Base-by-base conservation (phyloP, 2,329 filamentous ascomycete species). In the Penicillium nordicum region DNA sequence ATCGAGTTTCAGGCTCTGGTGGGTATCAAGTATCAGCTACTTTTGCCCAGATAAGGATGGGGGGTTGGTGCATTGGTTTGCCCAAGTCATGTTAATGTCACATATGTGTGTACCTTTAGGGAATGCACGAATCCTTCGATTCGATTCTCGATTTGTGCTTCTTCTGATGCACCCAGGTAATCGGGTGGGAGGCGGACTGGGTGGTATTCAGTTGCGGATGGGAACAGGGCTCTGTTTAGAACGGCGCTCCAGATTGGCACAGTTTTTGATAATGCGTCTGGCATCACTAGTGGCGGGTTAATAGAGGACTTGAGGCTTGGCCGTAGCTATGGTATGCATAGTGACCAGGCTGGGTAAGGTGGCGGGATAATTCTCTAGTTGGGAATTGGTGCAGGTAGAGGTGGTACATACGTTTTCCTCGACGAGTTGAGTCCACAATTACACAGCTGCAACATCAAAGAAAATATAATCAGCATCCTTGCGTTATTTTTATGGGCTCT, bases 211-310 rank as follows among this genome's bases (percentile, higher is more conserved):
- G 66, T 63, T 3, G 77, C 63, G 21, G 79, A 74, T 0, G 89
- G 88, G 70, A 96, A 96, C 5, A 97, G 77, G 3, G 85, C 79
- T 45, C 83, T 80, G 74, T 97, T 97, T 66, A 97, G 75, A 18
- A 97, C 90, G 59, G 88, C 85, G 73, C 89, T 92, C 94, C 94
- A 99, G 60, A 96, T 89, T 2, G 94, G 93, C 27, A 97, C 81
- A 0, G 94, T 97, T 74, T 96, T 97, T 66, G 89, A 91, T 18
- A 99, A 81, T 16, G 94, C 92, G 76, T 99, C 94, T 0, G 94
- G 93, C 86, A 97, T 96, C 65, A 84, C 86, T 88, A 61, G 18
- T 27, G 14, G 11, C 4, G 14, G 25, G 53, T 45, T 25, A 51
- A 25, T 29, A 27, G 12, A 14, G 14, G 1, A 7, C 1, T 38